Percentiles rank a stretch among this genome's conserved stretches.
Evolutionary conservation across 345 rosid species (phyloP).

Genomic region (Acer campestre): DNA sequence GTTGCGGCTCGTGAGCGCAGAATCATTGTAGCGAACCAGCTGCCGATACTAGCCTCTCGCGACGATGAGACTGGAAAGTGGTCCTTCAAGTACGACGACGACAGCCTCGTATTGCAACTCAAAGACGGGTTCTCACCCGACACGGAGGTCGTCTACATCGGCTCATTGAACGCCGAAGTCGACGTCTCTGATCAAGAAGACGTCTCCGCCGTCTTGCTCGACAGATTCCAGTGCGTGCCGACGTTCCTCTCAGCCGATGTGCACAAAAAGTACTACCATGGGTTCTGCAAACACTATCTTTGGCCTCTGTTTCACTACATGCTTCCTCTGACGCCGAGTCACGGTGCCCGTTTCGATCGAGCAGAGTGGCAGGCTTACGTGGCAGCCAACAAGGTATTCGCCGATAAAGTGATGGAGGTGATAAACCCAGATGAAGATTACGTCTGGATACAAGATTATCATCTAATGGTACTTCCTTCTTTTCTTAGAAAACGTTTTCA

Average conservation of each 20-base stretch:
- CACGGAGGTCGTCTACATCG: conserved; percentile 63
- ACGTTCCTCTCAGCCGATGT: conserved; percentile 60
- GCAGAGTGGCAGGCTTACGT: conserved; percentile 67
- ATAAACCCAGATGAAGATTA: conserved; percentile 66
- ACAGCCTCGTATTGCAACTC: conserved; percentile 56
- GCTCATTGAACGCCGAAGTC: conserved; percentile 57
- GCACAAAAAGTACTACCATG: conserved; percentile 64
- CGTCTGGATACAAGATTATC: conserved; percentile 89
- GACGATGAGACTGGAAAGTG: conserved; percentile 41
- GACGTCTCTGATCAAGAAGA: conserved; percentile 56
- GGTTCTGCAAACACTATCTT: conserved; percentile 84
- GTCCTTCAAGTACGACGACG: conserved; percentile 63
- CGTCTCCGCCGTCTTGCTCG: conserved; percentile 49
- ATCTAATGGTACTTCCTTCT: conserved; percentile 78
- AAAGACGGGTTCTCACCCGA: conserved; percentile 62
- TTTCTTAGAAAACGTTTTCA: conserved; percentile 57
- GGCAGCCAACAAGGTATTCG: conserved; percentile 61
- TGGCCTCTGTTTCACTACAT: conserved; percentile 88
- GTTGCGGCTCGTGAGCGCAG: conserved; percentile 32
- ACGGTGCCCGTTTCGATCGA: conserved; percentile 56
- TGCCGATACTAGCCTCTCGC: conserved; percentile 49
- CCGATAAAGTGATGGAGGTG: conserved; percentile 64
- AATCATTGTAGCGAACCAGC: conserved; percentile 71
- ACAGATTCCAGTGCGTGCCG: conserved; percentile 66
- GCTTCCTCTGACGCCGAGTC: conserved; percentile 54